Evolutionary conservation across 2,329 filamentous ascomycete genomes (phyloP), one percentile per base, ranked within the genome.

Genomic region (Nemania abortiva): DNA sequence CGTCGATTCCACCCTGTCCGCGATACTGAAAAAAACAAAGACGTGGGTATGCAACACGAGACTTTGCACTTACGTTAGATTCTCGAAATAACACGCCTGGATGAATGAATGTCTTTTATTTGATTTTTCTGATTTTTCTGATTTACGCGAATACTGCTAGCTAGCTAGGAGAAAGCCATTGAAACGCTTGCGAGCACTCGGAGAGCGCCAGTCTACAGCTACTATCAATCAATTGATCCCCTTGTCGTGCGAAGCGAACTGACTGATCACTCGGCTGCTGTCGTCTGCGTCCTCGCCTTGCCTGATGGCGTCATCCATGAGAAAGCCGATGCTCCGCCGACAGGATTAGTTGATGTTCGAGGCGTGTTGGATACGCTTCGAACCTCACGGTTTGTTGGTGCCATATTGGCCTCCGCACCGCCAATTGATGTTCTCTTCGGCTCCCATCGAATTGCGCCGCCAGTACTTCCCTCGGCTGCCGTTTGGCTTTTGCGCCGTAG

Each of bases 311-410:
- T 95, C 84, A 98, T 91, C 95, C 95, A 98, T 13, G 92, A 91
- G 82, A 98, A 98, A 2, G 95, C 95, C 67, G 93, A 96, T 15
- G 92, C 95, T n/a, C 93, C 93, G 9, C 95, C 95, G 20, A 97
- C 88, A 0, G 96, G 95, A 77, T 98, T 98, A 37, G 89, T 85
- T 6, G 89, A 86, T 65, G 78, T 79, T 61, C 89, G 87, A 18
- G 88, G 83, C n/a, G 83, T 77, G 20, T 81, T 76, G 50, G 82
- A 78, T 45, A 79, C 76, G 62, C 80, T 82, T 63, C 82, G 81
- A 47, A 74, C 72, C 55, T 82, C 80, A 65, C 78, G 65, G 66
- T 66, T 65, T 74, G 64, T 69, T 81, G 81, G 74, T 79, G 79
- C 69, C 82, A 82, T 60, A 75, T 79, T 75, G 62, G 64, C 71